Conservation (phyloP, 495 filamentous ascomycete genomes). For the Neurospora sp. region DNA sequence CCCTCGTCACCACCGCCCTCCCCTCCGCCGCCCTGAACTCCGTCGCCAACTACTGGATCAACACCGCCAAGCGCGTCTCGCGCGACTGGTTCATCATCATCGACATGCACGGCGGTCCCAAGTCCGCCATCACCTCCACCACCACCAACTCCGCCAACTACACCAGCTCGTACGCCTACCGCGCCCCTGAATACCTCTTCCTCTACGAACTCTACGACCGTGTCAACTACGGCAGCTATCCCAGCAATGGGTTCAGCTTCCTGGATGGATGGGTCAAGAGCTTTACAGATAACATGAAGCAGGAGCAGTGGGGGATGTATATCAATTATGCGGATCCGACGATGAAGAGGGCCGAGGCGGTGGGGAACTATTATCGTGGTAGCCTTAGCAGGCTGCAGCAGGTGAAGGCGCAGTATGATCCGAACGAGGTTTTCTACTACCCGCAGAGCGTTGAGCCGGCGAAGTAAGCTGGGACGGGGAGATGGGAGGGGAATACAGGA, state of each 20-base stretch:
- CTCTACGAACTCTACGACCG: constrained; percentile 33
- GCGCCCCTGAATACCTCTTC: constrained; percentile 24
- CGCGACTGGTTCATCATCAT: constrained; percentile 35
- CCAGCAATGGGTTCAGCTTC: constrained; percentile 25
- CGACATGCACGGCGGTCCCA: constrained; percentile 33
- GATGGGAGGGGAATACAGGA: neutral
- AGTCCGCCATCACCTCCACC: constrained; percentile 29
- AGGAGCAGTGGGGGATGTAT: constrained; percentile 34
- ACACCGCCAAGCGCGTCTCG: constrained; percentile 23
- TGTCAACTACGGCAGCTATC: constrained; percentile 14
- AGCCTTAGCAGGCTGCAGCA: constrained; percentile 41
- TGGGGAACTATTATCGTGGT: constrained; percentile 39
- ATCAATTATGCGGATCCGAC: constrained; percentile 36
- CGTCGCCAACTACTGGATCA: constrained; percentile 33
- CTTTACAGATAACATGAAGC: constrained; percentile 20
- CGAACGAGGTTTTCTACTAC: constrained; percentile 51
- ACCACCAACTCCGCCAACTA: constrained; percentile 13
- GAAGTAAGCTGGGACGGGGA: neutral
- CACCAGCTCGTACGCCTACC: constrained; percentile 28
- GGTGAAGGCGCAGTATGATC: constrained; percentile 47
- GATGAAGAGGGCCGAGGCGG: constrained; percentile 26
- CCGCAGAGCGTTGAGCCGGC: constrained; percentile 44
- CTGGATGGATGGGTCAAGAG: constrained; percentile 29
- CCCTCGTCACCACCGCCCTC: constrained; percentile 29
- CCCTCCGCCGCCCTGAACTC: constrained; percentile 20